A percentile compares a stretch with the other conserved stretches of the same genome.
Conservation (phyloP, 129 eudicot genomes). For the Calendula officinalis region DNA sequence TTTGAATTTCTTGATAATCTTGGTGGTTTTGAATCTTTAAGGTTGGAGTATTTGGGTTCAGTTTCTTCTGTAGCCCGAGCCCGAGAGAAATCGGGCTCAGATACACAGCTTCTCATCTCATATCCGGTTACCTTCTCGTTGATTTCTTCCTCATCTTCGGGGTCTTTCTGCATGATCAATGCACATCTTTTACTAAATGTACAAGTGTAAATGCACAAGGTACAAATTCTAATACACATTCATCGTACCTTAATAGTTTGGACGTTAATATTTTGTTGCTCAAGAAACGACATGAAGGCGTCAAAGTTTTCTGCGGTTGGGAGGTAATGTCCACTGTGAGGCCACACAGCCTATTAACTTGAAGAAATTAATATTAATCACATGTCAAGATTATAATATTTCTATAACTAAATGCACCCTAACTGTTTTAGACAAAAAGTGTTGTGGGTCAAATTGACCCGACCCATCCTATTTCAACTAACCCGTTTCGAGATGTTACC, state of each 20-base stretch:
- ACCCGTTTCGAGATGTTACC: not conserved
- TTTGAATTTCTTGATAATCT: conserved; percentile 19
- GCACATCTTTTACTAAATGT: not conserved
- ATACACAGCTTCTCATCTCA: conserved; percentile 37
- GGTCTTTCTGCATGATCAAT: conserved; percentile 47
- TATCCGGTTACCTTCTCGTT: conserved; percentile 20
- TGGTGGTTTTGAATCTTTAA: conserved; percentile 23
- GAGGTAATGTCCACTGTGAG: conserved; percentile 93
- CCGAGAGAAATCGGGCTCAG: conserved; percentile 40
- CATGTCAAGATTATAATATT: conserved; percentile 2
- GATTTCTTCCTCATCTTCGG: conserved; percentile 44
- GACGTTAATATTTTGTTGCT: conserved; percentile 55
- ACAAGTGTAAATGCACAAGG: not conserved
- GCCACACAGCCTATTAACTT: conserved; percentile 76
- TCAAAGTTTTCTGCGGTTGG: conserved; percentile 88
- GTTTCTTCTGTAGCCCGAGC: conserved; percentile 32
- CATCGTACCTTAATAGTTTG: conserved; percentile 55
- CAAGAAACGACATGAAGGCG: conserved; percentile 64
- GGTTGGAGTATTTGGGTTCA: conserved; percentile 15
- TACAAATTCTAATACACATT: not conserved
- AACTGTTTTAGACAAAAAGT: not conserved
- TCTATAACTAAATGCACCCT: not conserved
- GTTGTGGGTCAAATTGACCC: not conserved
- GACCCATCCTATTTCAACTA: not conserved
- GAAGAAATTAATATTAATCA: conserved; percentile 8